Base-by-base conservation (phyloP, 2,329 filamentous ascomycete species). In the Diaporthe sp. region DNA sequence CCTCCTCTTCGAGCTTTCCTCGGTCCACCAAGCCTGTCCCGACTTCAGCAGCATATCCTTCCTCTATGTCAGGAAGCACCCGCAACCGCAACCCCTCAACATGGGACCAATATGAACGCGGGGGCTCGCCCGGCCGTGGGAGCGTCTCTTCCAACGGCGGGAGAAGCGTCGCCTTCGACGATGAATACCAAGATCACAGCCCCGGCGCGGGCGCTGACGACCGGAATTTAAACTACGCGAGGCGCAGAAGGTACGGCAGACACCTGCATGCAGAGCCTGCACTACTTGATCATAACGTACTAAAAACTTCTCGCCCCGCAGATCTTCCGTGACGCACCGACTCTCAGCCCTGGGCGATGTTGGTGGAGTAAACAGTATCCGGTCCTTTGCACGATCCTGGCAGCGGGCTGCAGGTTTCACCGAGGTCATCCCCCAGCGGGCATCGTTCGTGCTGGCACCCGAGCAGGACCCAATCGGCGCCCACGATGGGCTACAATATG, bases 371-470 rank as follows among this genome's bases (percentile, higher is more conserved):
- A 98, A 98, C 87, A 97, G 94, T 84, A 94, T 98, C 80, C 93
- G 97, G 81, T 98, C 96, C 81, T 98, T 98, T 82, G 94, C 96
- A 59, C 91, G 94, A 76, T 98, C 95, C 79, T 98, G 95, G 94
- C 95, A 96, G 84, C 92, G 96, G 82, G 96, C 96, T 51, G 95
- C 95, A 37, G 93, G 90, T 74, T 98, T 98, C 84, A 90, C 92
- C 78, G 96, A 98, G 83, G 94, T 98, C 79, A 93, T 97, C 46
- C 95, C 95, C 7, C 92, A 94, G 73, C 91, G 92, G 22, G 92
- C 92, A 19, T 93, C 94, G 46, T 95, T 98, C 82, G 88, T 94
- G 72, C 89, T 92, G 77, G 88, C 89, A 2, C 87, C 90, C 57
- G 90, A 92, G 58, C 88, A 90, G 76, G 85, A 85, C 46, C 86